Evolutionary conservation across 225 moss, liverwort and hornwort species (phyloP), one percentile per base, ranked within the genome.

Genomic region (Anthoceros angustus): DNA sequence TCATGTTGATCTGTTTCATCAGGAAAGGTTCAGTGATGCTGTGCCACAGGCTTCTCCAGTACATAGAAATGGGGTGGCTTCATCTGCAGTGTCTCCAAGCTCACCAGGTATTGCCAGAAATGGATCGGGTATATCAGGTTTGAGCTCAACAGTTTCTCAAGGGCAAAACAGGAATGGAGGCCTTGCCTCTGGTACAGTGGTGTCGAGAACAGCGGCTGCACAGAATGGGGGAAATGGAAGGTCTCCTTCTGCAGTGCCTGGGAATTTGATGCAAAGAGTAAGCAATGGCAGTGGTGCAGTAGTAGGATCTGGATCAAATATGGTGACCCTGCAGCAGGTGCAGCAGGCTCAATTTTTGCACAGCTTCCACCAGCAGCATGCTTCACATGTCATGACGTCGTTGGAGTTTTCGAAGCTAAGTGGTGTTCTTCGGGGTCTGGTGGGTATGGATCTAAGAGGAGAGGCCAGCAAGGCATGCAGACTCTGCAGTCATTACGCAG

Each of bases 271-370:
- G 10, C 84, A 86, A 23, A 85, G 89, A 76, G 77, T 72, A 46
- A 76, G 78, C 49, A 86, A 87, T 85, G 73, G 78, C 63, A 69
- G 66, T 45, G 70, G 69, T 42, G 75, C 71, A 32, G 64, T 71
- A 12, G 72, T 77, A 67, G 84, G 55, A 9, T 55, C 80, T 25
- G 82, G 86, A 64, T 69, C 86, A 63, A 80, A 80, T 66, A 82
- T 81, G 68, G 84, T 80, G 10, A 39, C 87, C 64, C 72, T 87
- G 66, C 77, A 55, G 55, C 55, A 55, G n/a, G 23, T 90, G 73
- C 94, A 91, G 69, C 90, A 91, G 67, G 86, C 86, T 32, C 98
- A 92, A 66, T 76, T 98, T 72, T 81, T 88, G 39, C 88, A 92
- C 64, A 63, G 85, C 75, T 91, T 88, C 69, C 80, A 80, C 23